Base-by-base conservation (phyloP, 129 eudicot species). In the Dittrichia graveolens region DNA sequence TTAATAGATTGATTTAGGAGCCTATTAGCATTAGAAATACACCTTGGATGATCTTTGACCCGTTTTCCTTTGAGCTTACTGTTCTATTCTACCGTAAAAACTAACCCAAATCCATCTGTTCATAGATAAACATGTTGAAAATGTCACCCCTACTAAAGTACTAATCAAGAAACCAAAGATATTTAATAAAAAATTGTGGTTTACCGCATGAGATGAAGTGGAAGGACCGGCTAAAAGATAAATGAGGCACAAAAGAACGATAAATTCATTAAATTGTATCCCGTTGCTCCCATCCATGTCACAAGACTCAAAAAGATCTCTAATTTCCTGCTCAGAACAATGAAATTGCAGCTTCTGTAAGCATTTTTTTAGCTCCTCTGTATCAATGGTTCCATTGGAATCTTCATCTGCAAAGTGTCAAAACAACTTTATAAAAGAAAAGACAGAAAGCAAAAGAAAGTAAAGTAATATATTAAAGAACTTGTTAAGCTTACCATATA, bases 261-360 rank as follows among this genome's bases (percentile, higher is more conserved):
- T 82, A 46, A 89, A 89, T 82, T 89, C 92, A 11, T 89, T 82
- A 38, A 82, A 84, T 57, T 89, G 86, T 82, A 89, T 83, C 74
- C 86, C 89, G 37, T 81, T 79, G 31, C 67, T 84, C 44, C 81
- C 87, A 67, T 87, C 83, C 56, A 87, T 62, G 55, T 86, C 92
- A 85, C 96, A 89, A 2, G 87, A 87, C 66, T 59, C 79, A 38
- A 80, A 84, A 39, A 89, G 88, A 83, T 89, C 90, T 71, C 77
- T 74, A 41, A 87, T 77, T 58, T 89, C 96, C 82, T 80, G 65
- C 40, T 79, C 89, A 37, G 78, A 56, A 58, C 89, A 73, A 38
- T 68, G 65, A 59, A 87, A 75, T 47, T 82, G 78, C 57, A 90
- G 61, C 74, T 81, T 78, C 74, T 87, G 67, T 44, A 90, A 79